A percentile compares a stretch with the other conserved stretches of the same genome.
Conservation (phyloP, 1,139 yeast genomes). For the Meyerozyma guilliermondii region DNA sequence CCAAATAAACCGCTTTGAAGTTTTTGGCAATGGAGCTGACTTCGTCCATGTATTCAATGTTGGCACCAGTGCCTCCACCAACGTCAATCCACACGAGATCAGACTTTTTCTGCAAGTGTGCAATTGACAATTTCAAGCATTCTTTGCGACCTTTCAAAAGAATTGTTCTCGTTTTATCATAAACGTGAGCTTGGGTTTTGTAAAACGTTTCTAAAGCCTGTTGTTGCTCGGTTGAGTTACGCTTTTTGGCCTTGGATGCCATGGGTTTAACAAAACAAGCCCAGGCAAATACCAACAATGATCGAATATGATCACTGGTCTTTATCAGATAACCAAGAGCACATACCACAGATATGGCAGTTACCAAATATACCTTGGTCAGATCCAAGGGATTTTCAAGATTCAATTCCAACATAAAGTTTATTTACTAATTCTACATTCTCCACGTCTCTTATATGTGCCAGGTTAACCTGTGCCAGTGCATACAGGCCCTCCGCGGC, state of each 20-base stretch:
- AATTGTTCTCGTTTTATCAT: constrained; percentile 62
- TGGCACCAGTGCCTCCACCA: constrained; percentile 85
- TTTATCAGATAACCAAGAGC: constrained; percentile 12
- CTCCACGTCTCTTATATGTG: neutral
- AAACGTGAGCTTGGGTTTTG: constrained; percentile 69
- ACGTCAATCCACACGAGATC: constrained; percentile 75
- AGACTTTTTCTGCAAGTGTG: constrained; percentile 43
- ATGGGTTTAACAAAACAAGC: constrained; percentile 71
- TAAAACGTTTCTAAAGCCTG: constrained; percentile 67
- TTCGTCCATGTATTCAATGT: constrained; percentile 69
- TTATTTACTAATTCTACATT: neutral
- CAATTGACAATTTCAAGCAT: constrained; percentile 53
- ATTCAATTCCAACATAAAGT: neutral
- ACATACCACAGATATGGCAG: constrained; percentile 3
- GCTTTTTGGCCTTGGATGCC: constrained; percentile 30
- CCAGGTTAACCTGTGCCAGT: neutral
- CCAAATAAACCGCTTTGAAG: constrained; percentile 64
- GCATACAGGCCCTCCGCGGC: neutral
- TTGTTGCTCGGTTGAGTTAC: constrained; percentile 45
- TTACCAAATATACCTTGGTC: constrained; percentile 3
- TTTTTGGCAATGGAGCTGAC: constrained; percentile 43
- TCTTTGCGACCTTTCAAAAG: constrained; percentile 68
- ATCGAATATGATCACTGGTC: constrained; percentile 22
- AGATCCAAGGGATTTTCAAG: constrained; percentile 2
- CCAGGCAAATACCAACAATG: constrained; percentile 37